phyloP scores from a whole-genome alignment of 164 flowering plant species.

The Aristolochia fimbriata region DNA sequence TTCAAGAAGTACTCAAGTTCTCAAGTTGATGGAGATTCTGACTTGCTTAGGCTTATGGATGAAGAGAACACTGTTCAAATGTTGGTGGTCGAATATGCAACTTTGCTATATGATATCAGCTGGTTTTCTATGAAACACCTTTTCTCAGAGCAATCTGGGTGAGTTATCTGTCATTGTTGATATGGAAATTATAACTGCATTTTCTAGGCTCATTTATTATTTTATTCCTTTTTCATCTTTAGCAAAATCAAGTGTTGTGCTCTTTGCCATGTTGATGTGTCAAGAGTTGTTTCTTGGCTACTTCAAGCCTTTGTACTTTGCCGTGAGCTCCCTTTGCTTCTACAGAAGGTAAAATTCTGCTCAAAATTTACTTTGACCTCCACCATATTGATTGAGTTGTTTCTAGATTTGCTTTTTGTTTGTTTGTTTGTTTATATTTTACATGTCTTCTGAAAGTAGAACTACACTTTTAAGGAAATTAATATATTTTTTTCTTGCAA shows the following conservation, averaged over 20 bases:
- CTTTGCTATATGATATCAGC: conserved; percentile 46
- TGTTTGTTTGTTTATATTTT: too few species aligned
- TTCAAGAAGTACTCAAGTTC: conserved; percentile 24
- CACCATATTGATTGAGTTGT: not conserved
- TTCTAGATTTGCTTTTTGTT: not conserved
- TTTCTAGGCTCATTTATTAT: not conserved
- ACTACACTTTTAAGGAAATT: not conserved
- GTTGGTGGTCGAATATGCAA: conserved; percentile 63
- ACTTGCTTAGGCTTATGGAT: conserved; percentile 38
- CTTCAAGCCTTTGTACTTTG: conserved; percentile 56
- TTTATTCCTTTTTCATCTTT: conserved; percentile 6
- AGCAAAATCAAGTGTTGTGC: conserved; percentile 41
- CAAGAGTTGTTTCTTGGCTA: conserved; percentile 43
- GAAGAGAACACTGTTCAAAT: conserved; percentile 36
- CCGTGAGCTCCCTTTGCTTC: conserved; percentile 64
- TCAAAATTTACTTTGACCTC: not conserved
- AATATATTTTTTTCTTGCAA: not conserved
- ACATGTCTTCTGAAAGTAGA: too few species aligned
- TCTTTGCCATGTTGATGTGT: conserved; percentile 26
- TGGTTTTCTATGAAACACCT: conserved; percentile 43
- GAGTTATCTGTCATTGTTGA: conserved; percentile 7
- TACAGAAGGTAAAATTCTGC: conserved; percentile 48
- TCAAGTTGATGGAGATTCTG: conserved; percentile 12
- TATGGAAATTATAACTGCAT: not conserved
- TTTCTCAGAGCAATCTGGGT: conserved; percentile 38